Conservation (phyloP, 805 yeast species). For the Starmerella sp. region DNA sequence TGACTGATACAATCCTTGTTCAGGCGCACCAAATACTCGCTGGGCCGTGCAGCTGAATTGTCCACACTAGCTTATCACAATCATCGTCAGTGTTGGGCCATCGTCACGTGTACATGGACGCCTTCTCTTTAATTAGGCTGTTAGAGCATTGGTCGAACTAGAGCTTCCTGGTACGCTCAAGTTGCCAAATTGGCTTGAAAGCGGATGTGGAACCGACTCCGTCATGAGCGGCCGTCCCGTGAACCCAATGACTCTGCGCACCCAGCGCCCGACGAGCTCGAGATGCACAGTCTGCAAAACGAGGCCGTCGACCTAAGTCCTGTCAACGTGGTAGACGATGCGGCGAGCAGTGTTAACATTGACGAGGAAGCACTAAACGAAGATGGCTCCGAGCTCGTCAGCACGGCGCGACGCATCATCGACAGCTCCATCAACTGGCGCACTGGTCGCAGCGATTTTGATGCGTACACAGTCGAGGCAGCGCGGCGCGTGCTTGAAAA, state of each 20-base stretch:
- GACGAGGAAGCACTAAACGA: constrained; percentile 21
- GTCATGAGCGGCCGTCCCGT: neutral
- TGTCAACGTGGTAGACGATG: constrained; percentile 23
- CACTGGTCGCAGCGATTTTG: constrained; percentile 23
- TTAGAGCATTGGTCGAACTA: no score
- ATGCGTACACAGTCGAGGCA: constrained; percentile 22
- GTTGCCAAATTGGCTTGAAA: neutral
- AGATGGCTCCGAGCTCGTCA: constrained; percentile 23
- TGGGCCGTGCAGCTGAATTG: no score
- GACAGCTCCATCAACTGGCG: constrained; percentile 4
- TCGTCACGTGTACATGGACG: no score
- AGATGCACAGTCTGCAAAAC: neutral
- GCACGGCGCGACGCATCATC: constrained; percentile 22
- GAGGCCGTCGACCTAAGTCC: neutral
- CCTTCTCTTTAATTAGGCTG: no score
- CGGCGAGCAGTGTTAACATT: constrained; percentile 26
- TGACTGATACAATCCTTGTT: no score
- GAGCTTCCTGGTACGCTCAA: no score
- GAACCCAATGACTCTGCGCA: neutral
- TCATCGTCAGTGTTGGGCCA: no score
- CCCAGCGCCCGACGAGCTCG: neutral
- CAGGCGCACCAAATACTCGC: no score
- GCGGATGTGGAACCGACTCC: neutral
- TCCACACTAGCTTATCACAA: no score
- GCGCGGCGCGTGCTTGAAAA: constrained; percentile 24